Evolutionary conservation across 202 grass and related monocot genomes (phyloP), one percentile per base, ranked within the genome.

Genomic region (Setaria italica): DNA sequence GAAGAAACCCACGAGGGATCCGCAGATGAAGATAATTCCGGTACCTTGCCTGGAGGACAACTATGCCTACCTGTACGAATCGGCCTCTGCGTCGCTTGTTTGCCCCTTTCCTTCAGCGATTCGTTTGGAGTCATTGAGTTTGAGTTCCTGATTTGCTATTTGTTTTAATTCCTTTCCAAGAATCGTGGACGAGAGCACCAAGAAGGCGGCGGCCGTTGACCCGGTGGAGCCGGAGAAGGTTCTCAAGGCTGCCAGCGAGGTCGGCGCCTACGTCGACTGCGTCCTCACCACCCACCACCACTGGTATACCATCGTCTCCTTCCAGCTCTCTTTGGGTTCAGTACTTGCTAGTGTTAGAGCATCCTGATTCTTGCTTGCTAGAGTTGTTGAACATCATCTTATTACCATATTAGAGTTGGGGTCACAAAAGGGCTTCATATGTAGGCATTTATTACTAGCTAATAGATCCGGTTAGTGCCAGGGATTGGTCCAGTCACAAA

Each of bases 261-360:
- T 90, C 80, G 96, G 93, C 49, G 93, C 88, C 37, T 5, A 58
- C 79, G 49, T 99, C 17, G 91, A 89, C 49, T 74, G 67, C 46
- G 86, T 99, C 77, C 88, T 99, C 79, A 99, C 96, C 37, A 95
- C 96, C 13, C 96, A 99, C 68, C 96, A 94, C 69, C 96, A 99
- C 88, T 92, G 91, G 93, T 96, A 62, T 30, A 62, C 4, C 21
- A 62, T 62, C n/a, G 0, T 10, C 57, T 58, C 56, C 57, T 60
- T 21, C 2, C 20, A 58, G 56, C 7, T 9, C 9, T 30, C 29
- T 12, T 30, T 51, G 66, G n/a, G 20, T 54, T 33, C 54, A 20
- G 2, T 77, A 17, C 54, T 77, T 77, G 41, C 41, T 39, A 29
- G 78, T 67, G 30, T 39, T 50, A 2, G 29, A 35, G 58, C 50